Evolutionary conservation across 345 rosid genomes (phyloP).

Genomic region (Isatis tinctoria): DNA sequence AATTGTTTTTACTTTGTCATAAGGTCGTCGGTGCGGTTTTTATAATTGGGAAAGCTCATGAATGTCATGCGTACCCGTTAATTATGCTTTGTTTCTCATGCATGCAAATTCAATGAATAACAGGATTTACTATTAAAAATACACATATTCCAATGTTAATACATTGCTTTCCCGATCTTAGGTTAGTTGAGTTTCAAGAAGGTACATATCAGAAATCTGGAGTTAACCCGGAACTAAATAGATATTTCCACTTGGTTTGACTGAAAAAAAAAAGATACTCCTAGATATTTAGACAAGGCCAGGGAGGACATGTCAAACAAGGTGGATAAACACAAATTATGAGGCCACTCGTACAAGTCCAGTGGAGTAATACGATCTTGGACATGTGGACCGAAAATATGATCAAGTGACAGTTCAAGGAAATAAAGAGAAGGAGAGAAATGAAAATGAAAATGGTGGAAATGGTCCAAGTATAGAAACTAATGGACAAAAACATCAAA

Average conservation of each 20-base stretch:
- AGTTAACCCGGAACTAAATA: background rate
- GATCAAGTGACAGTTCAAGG: constrained; percentile 2
- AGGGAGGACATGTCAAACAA: constrained; percentile 16
- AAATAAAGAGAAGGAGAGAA: background rate
- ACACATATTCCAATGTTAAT: constrained; percentile 3
- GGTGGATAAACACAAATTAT: background rate
- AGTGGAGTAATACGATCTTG: background rate
- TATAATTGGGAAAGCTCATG: constrained; percentile 21
- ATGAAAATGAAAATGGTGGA: background rate
- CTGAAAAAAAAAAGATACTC: background rate
- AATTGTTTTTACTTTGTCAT: background rate
- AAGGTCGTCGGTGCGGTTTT: constrained; percentile 18
- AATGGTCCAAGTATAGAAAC: constrained; percentile 1
- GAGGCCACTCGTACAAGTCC: constrained; percentile 15
- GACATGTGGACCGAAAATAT: constrained; percentile 10
- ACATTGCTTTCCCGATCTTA: constrained; percentile 9
- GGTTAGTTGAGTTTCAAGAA: constrained; percentile 12
- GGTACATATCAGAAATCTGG: background rate
- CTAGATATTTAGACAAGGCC: background rate
- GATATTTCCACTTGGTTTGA: background rate
- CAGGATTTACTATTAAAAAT: background rate
- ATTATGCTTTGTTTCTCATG: constrained; percentile 26
- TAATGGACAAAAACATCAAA: constrained; percentile 7
- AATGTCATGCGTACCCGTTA: constrained; percentile 28
- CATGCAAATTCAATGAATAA: constrained; percentile 22